Percentiles rank a stretch among this genome's conserved stretches.
Evolutionary conservation across 495 filamentous ascomycete species (phyloP).

Genomic region (Trichoderma virens): DNA sequence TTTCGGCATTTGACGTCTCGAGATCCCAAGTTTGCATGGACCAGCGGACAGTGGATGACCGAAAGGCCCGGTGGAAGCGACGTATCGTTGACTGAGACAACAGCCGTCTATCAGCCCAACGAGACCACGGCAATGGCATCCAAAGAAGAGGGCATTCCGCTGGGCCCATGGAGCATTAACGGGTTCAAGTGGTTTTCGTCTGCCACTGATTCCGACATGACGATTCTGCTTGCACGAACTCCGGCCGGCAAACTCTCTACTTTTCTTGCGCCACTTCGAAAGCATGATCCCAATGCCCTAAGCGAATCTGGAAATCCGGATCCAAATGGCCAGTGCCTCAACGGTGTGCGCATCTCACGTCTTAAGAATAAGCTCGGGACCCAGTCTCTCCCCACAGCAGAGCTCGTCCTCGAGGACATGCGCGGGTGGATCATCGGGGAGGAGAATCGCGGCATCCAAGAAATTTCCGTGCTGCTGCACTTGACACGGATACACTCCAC

Average conservation of each 20-base stretch:
- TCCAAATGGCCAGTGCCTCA: slow-evolving; percentile 22
- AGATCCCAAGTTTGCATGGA: slow-evolving; percentile 54
- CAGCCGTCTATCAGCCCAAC: slow-evolving; percentile 30
- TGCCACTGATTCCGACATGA: slow-evolving; percentile 63
- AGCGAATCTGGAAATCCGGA: slow-evolving; percentile 19
- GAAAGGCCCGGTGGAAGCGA: slow-evolving; percentile 68
- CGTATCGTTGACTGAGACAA: slow-evolving; percentile 62
- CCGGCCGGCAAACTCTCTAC: slow-evolving; percentile 46
- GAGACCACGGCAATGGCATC: neutral
- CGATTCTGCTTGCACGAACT: slow-evolving; percentile 58
- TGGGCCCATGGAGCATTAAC: slow-evolving; percentile 53
- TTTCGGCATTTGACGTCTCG: slow-evolving; percentile 43
- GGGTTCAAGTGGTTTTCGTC: slow-evolving; percentile 77
- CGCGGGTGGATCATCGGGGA: slow-evolving; percentile 60
- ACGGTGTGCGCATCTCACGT: slow-evolving; percentile 59
- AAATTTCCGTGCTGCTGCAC: slow-evolving; percentile 60
- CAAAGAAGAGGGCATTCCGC: slow-evolving; percentile 27
- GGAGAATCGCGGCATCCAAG: slow-evolving; percentile 55
- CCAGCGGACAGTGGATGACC: slow-evolving; percentile 81
- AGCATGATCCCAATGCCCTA: slow-evolving; percentile 23
- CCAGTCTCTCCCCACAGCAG: slow-evolving; percentile 59
- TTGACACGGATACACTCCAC: slow-evolving; percentile 61
- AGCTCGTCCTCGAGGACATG: slow-evolving; percentile 53
- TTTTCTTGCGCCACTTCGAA: slow-evolving; percentile 59
- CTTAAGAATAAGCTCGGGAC: slow-evolving; percentile 68